Conservation (phyloP, 2,329 filamentous ascomycete genomes). For the Magnaporthales sp. region DNA sequence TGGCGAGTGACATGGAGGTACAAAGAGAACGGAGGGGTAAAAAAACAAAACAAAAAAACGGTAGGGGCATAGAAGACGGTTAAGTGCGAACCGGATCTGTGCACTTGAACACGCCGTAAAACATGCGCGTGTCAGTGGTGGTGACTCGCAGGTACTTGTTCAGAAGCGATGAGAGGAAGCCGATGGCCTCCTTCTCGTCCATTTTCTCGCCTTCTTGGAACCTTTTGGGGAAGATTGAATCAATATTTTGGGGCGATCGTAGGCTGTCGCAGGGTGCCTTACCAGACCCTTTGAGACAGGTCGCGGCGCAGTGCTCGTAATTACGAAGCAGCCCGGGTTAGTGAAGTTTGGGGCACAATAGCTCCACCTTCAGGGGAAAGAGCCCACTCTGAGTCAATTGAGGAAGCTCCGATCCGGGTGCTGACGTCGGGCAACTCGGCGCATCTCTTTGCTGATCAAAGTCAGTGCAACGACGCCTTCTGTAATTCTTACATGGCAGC, state of each 20-base stretch:
- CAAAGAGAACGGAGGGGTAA: constrained; percentile 2
- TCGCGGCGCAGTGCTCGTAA: background rate
- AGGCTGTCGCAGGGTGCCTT: background rate
- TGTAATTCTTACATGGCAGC: background rate
- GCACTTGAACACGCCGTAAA: constrained; percentile 87
- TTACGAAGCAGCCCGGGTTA: background rate
- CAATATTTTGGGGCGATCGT: background rate
- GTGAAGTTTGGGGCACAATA: background rate
- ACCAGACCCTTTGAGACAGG: background rate
- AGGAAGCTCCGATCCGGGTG: background rate
- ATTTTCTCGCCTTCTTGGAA: background rate
- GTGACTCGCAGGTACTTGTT: constrained; percentile 73
- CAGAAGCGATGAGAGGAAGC: constrained; percentile 56
- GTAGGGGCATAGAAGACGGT: background rate
- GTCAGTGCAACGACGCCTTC: background rate
- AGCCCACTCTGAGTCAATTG: constrained; percentile 2
- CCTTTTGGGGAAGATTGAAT: background rate
- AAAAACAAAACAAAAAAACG: background rate
- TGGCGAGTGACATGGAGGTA: constrained; percentile 3
- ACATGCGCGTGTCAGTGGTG: constrained; percentile 77
- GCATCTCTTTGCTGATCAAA: too few relatives aligned
- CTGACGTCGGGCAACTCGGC: background rate
- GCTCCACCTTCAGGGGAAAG: background rate
- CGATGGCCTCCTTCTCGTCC: constrained; percentile 4
- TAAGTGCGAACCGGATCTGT: constrained; percentile 69